These are phyloP conservation scores for Paecilomyces formosus DNA, from an alignment of 2,329 filamentous ascomycete genomes.

Conservation along the genomic window DNA sequence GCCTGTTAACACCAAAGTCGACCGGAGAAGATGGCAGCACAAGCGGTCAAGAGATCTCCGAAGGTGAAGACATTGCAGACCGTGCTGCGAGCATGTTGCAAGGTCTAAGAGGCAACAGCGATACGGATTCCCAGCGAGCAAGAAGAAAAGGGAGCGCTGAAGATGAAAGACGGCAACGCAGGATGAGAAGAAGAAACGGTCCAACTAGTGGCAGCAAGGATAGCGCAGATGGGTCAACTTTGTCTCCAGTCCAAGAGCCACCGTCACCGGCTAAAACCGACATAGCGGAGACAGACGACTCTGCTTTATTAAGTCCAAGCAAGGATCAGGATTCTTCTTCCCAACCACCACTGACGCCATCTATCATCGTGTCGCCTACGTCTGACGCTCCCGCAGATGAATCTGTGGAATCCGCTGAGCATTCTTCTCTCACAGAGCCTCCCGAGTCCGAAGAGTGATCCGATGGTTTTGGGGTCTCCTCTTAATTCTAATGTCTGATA, in stretches of 20 bases:
- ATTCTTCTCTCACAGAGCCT: constrained; percentile 14
- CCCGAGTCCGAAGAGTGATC: constrained; percentile 18
- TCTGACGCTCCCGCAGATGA: constrained; percentile 12
- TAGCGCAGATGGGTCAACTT: constrained; percentile 21
- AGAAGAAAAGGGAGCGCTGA: constrained; percentile 69
- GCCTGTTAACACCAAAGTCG: constrained; percentile 45
- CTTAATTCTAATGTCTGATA: background rate
- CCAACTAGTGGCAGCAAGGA: constrained; percentile 29
- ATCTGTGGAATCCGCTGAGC: constrained; percentile 6
- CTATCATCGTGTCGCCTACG: constrained; percentile 28
- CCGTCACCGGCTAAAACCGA: constrained; percentile 19
- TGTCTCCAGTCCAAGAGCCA: constrained; percentile 25
- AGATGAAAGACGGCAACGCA: constrained; percentile 62
- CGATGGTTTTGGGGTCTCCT: background rate
- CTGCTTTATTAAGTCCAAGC: constrained; percentile 11
- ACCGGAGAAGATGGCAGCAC: background rate
- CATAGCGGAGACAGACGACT: constrained; percentile 12
- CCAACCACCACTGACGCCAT: constrained; percentile 19
- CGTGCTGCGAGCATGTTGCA: constrained; percentile 77
- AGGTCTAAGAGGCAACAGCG: constrained; percentile 61
- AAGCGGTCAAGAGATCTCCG: constrained; percentile 20
- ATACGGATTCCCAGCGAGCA: constrained; percentile 51
- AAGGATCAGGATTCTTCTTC: constrained; percentile 13
- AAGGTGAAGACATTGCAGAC: constrained; percentile 70
- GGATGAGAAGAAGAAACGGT: constrained; percentile 59